phyloP scores from a whole-genome alignment of 2,329 filamentous ascomycete species.

The Leptographium galeiforme region DNA sequence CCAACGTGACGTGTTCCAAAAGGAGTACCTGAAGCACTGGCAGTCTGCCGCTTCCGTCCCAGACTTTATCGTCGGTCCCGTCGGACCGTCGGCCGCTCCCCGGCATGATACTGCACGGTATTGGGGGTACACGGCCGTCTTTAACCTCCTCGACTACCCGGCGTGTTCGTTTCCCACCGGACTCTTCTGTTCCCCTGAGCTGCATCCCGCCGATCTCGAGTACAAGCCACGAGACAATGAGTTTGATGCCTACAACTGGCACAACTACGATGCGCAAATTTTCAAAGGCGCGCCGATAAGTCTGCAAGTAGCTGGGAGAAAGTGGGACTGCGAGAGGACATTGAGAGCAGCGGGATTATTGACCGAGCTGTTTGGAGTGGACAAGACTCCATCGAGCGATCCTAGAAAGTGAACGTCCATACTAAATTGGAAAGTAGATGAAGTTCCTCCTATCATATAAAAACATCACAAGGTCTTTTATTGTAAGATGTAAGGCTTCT shows the following conservation, averaged over 20 bases:
- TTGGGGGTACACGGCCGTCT: background rate
- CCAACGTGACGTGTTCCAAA: background rate
- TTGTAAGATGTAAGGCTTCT: no score
- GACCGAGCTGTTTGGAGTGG: background rate
- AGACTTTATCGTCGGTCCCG: background rate
- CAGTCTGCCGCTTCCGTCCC: background rate
- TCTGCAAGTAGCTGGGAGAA: background rate
- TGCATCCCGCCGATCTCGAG: background rate
- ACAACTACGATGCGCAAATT: background rate
- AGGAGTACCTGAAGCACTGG: background rate
- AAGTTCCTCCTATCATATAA: no score
- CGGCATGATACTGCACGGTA: background rate
- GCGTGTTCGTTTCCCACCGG: background rate
- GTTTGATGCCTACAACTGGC: slow-evolving; percentile 1
- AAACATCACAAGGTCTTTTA: no score
- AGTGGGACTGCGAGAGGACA: background rate
- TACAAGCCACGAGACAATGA: background rate
- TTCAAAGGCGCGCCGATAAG: background rate
- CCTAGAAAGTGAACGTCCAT: background rate
- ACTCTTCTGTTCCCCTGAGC: background rate
- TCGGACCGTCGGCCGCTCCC: background rate
- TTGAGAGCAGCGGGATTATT: background rate
- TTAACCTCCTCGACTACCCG: background rate
- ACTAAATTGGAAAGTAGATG: no score
- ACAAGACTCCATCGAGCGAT: background rate